These are phyloP conservation scores for Plantago rigida DNA, from an alignment of 305 asterid genomes.

Conservation along the genomic window DNA sequence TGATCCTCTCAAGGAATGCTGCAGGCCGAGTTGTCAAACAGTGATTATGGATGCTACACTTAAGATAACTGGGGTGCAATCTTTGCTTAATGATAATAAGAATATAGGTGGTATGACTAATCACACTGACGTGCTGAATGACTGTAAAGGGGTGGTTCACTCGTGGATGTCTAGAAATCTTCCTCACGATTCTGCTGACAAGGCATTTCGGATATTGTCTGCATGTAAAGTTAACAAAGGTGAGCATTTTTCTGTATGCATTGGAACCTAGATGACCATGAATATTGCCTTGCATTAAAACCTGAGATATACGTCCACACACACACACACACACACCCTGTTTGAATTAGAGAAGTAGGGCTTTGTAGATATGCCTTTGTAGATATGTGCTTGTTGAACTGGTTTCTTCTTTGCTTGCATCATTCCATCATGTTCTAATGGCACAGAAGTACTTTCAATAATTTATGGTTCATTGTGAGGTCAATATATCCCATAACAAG, in stretches of 20 bases:
- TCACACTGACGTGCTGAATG: slow-evolving; percentile 51
- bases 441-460: too few species aligned
- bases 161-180: slow-evolving; percentile 82
- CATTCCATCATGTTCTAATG: too few species aligned
- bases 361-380: too few species aligned
- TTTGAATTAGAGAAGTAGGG: too few species aligned
- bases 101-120: slow-evolving; percentile 43
- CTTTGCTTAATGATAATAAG: slow-evolving; percentile 43
- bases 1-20: slow-evolving; percentile 90
- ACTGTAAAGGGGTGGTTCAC: slow-evolving; percentile 84
- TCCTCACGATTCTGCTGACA: slow-evolving; percentile 60
- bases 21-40: slow-evolving; percentile 80
- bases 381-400: too few species aligned
- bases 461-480: too few species aligned
- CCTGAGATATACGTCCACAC: too few species aligned
- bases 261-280: neutral
- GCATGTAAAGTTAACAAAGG: slow-evolving; percentile 97
- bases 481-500: too few species aligned
- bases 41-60: slow-evolving; percentile 82
- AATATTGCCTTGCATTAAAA: too few species aligned
- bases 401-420: too few species aligned
- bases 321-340: too few species aligned
- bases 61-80: slow-evolving; percentile 55
- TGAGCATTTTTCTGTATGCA: slow-evolving; percentile 23
- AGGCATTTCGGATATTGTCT: slow-evolving; percentile 71